phyloP scores from a whole-genome alignment of 1,284 basidiomycete species.

The Cystobasidium sp. region DNA sequence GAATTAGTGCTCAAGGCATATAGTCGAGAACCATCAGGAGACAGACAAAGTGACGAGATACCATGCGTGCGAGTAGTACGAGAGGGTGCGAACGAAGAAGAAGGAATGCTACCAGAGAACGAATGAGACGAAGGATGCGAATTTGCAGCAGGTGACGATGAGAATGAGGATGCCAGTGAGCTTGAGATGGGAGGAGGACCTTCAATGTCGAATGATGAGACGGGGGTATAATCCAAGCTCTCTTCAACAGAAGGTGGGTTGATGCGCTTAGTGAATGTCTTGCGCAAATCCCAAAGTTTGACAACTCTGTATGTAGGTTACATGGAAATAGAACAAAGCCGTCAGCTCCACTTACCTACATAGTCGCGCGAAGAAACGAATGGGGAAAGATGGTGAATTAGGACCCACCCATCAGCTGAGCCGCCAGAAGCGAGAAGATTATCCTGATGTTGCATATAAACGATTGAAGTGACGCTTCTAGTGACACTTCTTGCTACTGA shows the following conservation, averaged over 20 bases:
- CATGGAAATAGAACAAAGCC: background rate
- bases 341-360: slow-evolving; percentile 1
- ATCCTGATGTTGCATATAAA: slow-evolving; percentile 48
- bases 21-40: slow-evolving; percentile 49
- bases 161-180: background rate
- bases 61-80: slow-evolving; percentile 47
- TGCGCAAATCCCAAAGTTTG: slow-evolving; percentile 53
- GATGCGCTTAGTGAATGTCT: slow-evolving; percentile 50
- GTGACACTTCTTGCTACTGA: slow-evolving; percentile 43
- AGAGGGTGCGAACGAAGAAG: slow-evolving; percentile 3
- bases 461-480: slow-evolving; percentile 50
- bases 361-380: background rate
- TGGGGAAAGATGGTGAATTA: too few species aligned
- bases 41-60: slow-evolving; percentile 49
- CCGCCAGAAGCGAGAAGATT: slow-evolving; percentile 52
- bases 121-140: background rate
- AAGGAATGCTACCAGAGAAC: background rate
- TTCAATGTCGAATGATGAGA: slow-evolving; percentile 16
- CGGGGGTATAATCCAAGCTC: slow-evolving; percentile 46
- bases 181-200: background rate
- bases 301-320: slow-evolving; percentile 43
- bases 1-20: slow-evolving; percentile 51
- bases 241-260: slow-evolving; percentile 50
- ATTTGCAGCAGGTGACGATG: background rate
- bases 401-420: slow-evolving; percentile 49